phyloP scores from a whole-genome alignment of 345 rosid genomes.

The Arabidopsis suecica region DNA sequence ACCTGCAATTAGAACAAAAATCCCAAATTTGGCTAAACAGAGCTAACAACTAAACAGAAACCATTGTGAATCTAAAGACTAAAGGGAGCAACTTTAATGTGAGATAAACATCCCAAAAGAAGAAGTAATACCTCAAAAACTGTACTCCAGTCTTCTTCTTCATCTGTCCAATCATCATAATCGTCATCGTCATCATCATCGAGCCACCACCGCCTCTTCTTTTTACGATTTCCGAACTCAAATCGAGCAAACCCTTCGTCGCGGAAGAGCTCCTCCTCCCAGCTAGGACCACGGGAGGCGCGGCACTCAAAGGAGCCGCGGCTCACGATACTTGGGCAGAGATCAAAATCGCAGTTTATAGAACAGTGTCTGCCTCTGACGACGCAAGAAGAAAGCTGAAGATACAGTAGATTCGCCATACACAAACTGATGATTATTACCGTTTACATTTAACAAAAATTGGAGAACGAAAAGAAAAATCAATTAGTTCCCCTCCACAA shows the following conservation, averaged over 20 bases:
- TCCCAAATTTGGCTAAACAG: neutral
- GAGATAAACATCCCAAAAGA: neutral
- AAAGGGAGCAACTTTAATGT: neutral
- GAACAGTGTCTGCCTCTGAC: conserved; percentile 8
- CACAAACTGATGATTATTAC: neutral
- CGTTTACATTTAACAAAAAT: neutral
- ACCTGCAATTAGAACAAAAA: conserved; percentile 49
- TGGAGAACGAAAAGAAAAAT: neutral
- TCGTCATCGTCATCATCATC: conserved; percentile 47
- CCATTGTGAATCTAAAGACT: neutral
- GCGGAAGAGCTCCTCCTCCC: conserved; percentile 43
- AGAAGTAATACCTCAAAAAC: conserved; percentile 61
- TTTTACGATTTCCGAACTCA: conserved; percentile 41
- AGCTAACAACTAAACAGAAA: neutral
- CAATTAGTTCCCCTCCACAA: neutral
- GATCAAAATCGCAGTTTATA: conserved; percentile 12
- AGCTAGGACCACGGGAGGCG: conserved; percentile 35
- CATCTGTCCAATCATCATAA: conserved; percentile 42
- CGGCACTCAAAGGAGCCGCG: conserved; percentile 40
- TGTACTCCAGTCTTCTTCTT: conserved; percentile 55
- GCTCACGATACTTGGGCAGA: conserved; percentile 10
- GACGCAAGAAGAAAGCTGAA: conserved; percentile 29
- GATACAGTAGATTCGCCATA: conserved; percentile 42
- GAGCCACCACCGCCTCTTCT: conserved; percentile 57
- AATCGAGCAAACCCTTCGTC: conserved; percentile 40